phyloP scores from a whole-genome alignment of 164 flowering plant species.

The Macadamia integrifolia region DNA sequence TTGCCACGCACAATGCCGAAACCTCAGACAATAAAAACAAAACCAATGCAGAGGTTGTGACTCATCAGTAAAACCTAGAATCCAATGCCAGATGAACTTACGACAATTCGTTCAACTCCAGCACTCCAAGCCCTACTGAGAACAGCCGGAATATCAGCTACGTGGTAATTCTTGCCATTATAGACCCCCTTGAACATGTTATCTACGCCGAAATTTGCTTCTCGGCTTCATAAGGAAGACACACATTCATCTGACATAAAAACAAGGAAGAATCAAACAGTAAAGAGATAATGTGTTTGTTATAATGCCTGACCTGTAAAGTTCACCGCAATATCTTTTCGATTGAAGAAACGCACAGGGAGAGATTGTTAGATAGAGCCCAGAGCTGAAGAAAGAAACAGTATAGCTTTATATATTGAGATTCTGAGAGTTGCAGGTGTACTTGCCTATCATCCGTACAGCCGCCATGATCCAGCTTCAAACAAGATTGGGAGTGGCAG shows the following conservation, averaged over 20 bases:
- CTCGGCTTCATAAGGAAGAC: background rate
- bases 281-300: constrained; percentile 16
- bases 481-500: too few relatives aligned
- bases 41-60: background rate
- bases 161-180: constrained; percentile 78
- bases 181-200: constrained; percentile 93
- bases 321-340: constrained; percentile 88
- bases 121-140: constrained; percentile 85
- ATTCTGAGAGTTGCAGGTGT: constrained; percentile 1
- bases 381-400: background rate
- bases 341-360: constrained; percentile 2
- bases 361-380: background rate
- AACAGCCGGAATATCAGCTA: constrained; percentile 60
- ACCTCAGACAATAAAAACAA: constrained; percentile 2
- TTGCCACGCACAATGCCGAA: constrained; percentile 14
- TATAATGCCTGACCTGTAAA: constrained; percentile 77
- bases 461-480: constrained; percentile 34
- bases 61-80: background rate
- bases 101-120: constrained; percentile 90
- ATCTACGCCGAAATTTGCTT: constrained; percentile 34
- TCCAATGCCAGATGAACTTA: constrained; percentile 15
- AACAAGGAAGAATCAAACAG: background rate
- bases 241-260: background rate
- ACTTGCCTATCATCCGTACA: constrained; percentile 77
- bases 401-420: background rate